A percentile compares a stretch with the other conserved stretches of the same genome.
phyloP scores from a whole-genome alignment of 2,329 filamentous ascomycete genomes.

The Tolypocladium ovalisporum region DNA sequence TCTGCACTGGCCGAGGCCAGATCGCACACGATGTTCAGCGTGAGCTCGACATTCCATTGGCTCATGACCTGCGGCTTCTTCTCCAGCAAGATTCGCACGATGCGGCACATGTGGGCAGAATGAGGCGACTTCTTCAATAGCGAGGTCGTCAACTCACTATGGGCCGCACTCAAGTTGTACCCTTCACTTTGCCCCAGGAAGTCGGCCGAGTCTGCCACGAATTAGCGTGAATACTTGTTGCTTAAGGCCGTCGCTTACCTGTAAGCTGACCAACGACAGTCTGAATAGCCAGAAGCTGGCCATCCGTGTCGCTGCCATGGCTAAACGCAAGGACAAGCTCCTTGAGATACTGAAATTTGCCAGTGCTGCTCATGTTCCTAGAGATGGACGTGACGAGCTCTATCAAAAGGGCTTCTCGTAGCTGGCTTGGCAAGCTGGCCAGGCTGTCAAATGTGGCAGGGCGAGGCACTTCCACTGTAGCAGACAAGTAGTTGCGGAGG shows the following conservation, averaged over 20 bases:
- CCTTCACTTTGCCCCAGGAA: conserved; percentile 13
- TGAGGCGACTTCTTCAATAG: conserved; percentile 21
- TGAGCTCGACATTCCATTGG: conserved; percentile 48
- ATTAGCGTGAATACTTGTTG: conserved; percentile 5
- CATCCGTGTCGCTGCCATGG: conserved; percentile 19
- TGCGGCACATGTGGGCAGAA: conserved; percentile 27
- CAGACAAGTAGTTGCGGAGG: conserved; percentile 24
- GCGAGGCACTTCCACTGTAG: conserved; percentile 17
- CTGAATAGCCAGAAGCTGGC: conserved; percentile 33
- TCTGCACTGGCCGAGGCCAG: conserved; percentile 15
- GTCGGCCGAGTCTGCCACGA: conserved; percentile 16
- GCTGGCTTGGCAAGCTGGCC: conserved; percentile 14
- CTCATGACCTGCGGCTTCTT: conserved; percentile 37
- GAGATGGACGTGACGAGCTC: conserved; percentile 21
- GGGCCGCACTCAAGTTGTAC: conserved; percentile 28
- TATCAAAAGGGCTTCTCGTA: conserved; percentile 20
- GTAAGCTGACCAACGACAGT: conserved; percentile 28
- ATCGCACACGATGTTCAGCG: conserved; percentile 33
- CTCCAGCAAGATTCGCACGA: conserved; percentile 36
- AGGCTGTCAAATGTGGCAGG: conserved; percentile 22
- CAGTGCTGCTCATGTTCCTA: conserved; percentile 16
- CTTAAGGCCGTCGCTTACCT: conserved; percentile 14
- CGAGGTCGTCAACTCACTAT: conserved; percentile 27
- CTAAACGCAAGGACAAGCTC: conserved; percentile 23
- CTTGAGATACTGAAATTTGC: conserved; percentile 26